Evolutionary conservation across 2,329 filamentous ascomycete genomes (phyloP).

Genomic region (Dothideomycetidae sp.): DNA sequence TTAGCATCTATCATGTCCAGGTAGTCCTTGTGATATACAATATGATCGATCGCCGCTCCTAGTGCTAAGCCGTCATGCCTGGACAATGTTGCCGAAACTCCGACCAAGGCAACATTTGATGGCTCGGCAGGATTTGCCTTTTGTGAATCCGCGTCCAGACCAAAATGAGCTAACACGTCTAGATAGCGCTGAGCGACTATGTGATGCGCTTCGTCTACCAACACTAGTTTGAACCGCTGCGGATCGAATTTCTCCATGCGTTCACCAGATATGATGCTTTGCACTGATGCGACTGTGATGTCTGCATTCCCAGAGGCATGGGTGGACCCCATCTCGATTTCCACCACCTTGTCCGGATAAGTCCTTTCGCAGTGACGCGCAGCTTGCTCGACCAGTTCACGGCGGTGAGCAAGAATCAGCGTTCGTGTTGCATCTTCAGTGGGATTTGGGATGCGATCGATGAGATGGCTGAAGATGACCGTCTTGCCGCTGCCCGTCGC

Average conservation of each 20-base stretch:
- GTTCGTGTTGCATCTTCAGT: conserved; percentile 53
- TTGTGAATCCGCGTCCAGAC: conserved; percentile 40
- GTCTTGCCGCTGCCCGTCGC: conserved; percentile 85
- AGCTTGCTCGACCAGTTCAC: conserved; percentile 89
- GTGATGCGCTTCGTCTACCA: conserved; percentile 95
- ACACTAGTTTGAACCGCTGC: conserved; percentile 64
- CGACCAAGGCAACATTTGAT: conserved; percentile 51
- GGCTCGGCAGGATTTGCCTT: conserved; percentile 22
- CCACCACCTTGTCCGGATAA: conserved; percentile 68
- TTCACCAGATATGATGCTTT: conserved; percentile 63
- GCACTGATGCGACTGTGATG: conserved; percentile 84
- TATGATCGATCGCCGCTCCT: conserved; percentile 78
- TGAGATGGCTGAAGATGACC: conserved; percentile 91
- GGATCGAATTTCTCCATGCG: conserved; percentile 76
- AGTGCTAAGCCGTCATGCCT: conserved; percentile 72
- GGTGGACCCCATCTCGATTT: conserved; percentile 78
- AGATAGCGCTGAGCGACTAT: conserved; percentile 78
- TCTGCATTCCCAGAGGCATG: conserved; percentile 70
- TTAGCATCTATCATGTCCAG: conserved; percentile 74
- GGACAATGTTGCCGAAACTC: conserved; percentile 73
- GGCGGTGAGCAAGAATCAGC: conserved; percentile 79
- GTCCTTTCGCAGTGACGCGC: conserved; percentile 66
- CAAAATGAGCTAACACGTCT: conserved; percentile 62
- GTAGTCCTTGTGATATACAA: conserved; percentile 85
- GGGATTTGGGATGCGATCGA: conserved; percentile 54